A percentile compares a stretch with the other conserved stretches of the same genome.
Evolutionary conservation across 768 basidiomycete genomes (phyloP).

Genomic region (Cystofilobasidium ferigula): DNA sequence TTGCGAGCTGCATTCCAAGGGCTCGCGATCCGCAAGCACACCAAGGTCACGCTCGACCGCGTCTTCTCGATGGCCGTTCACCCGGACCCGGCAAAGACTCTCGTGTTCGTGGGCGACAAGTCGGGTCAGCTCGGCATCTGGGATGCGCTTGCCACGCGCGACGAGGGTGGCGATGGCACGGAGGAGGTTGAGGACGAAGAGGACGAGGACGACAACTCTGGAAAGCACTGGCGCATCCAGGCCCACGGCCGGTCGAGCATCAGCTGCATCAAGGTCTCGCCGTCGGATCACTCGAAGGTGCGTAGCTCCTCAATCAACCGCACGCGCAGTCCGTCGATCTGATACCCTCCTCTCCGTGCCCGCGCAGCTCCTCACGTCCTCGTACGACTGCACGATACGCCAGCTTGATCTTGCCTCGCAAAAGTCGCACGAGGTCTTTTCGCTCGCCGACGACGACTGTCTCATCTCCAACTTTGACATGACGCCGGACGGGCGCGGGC

Average conservation of each 20-base stretch:
- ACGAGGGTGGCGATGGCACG: slow-evolving; percentile 27
- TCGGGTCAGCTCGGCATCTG: slow-evolving; percentile 37
- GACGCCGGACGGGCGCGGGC: slow-evolving; percentile 33
- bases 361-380: slow-evolving; percentile 37
- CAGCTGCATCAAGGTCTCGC: slow-evolving; percentile 39
- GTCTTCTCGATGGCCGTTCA: slow-evolving; percentile 40
- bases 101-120: slow-evolving; percentile 41
- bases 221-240: slow-evolving; percentile 37
- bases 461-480: slow-evolving; percentile 41
- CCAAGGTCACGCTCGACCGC: slow-evolving; percentile 39
- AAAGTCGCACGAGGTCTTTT: slow-evolving; percentile 38
- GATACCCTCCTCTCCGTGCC: neutral
- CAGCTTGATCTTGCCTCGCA: slow-evolving; percentile 36
- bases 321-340: neutral
- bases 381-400: slow-evolving; percentile 42
- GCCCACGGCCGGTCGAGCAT: slow-evolving; percentile 35
- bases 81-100: slow-evolving; percentile 35
- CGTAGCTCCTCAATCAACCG: neutral
- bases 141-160: slow-evolving; percentile 24
- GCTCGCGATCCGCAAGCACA: slow-evolving; percentile 32
- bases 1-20: slow-evolving; percentile 32
- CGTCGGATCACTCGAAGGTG: slow-evolving; percentile 35
- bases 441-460: slow-evolving; percentile 36
- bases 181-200: slow-evolving; percentile 28
- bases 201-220: slow-evolving; percentile 16